These are phyloP conservation scores for Reticulascus tulasneorum DNA, from an alignment of 2,329 filamentous ascomycete species.

Conservation along the genomic window DNA sequence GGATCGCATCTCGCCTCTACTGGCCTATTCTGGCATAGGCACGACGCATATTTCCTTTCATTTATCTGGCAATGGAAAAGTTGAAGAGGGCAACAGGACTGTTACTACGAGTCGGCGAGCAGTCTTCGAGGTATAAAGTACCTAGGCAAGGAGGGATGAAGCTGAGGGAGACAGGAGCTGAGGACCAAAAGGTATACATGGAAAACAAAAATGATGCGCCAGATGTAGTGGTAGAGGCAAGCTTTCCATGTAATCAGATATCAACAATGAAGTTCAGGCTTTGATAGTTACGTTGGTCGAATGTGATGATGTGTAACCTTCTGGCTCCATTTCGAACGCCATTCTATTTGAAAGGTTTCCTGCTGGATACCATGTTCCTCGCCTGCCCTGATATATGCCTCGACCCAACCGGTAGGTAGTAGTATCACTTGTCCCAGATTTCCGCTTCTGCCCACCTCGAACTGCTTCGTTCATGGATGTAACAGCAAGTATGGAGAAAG, in stretches of 20 bases:
- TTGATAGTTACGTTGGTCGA: no score
- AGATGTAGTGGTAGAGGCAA: conserved; percentile 10
- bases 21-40: conserved; percentile 7
- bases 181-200: conserved; percentile 11
- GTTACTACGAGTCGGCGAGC: background rate
- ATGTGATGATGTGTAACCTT: no score
- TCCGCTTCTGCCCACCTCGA: no score
- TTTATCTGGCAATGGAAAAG: conserved; percentile 12
- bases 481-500: no score
- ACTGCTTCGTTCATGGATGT: no score
- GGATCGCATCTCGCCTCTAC: conserved; percentile 11
- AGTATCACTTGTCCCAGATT: no score
- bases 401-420: no score
- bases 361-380: no score
- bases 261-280: no score
- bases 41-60: conserved; percentile 11
- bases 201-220: conserved; percentile 2
- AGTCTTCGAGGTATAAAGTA: background rate
- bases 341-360: no score
- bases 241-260: conserved; percentile 11
- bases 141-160: conserved; percentile 4
- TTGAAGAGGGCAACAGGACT: conserved; percentile 1
- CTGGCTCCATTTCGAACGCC: no score
- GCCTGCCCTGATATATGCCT: no score
- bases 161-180: conserved; percentile 1